Evolutionary conservation across 495 filamentous ascomycete genomes (phyloP), one percentile per base, ranked within the genome.

Genomic region (Cercophora samala): DNA sequence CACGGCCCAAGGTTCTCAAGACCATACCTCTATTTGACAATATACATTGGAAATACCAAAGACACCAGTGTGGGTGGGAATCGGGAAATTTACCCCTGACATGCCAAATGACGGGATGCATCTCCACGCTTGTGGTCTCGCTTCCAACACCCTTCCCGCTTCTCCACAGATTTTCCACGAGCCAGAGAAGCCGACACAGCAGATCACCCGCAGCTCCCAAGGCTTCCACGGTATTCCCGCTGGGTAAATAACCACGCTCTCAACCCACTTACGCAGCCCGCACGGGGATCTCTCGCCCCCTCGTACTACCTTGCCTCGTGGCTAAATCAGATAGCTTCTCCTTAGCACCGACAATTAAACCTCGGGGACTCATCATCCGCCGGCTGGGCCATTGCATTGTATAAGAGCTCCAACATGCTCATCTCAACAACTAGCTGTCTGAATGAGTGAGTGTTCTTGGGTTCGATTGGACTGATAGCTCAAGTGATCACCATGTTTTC

Each of bases 341-440:
- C 62, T 62, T 64, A 53, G 51, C 55, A 51, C 60, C 56, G 29
- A 58, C 69, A 63, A 70, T 71, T 68, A 67, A 59, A 64, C 29
- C 51, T 68, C 73, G 70, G 71, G 58, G 60, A 63, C 51, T 59
- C 55, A 71, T 29, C 46, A 54, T 74, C 73, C 70, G 73, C 66
- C 46, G 18, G 63, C 65, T 2, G 37, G 17, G 2, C 37, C 37
- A 18, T 13, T 37, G 24, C 4, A 3, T 4, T 52, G 21, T 67
- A 66, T 37, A 66, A 68, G 64, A 58, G 17, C 58, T 23, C 26
- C 26, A 19, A 23, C 29, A 18, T 42, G 51, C 61, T 21, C 46
- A 5, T 58, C 9, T 51, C 15, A 56, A 56, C 37, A 46, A 59
- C 59, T 42, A 63, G 42, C 46, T 59, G 26, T 64, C 32, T 21